Percentiles rank a stretch among this genome's conserved stretches.
Evolutionary conservation across 176 grass and related monocot genomes (phyloP).

Genomic region (Oryza glumipatula): DNA sequence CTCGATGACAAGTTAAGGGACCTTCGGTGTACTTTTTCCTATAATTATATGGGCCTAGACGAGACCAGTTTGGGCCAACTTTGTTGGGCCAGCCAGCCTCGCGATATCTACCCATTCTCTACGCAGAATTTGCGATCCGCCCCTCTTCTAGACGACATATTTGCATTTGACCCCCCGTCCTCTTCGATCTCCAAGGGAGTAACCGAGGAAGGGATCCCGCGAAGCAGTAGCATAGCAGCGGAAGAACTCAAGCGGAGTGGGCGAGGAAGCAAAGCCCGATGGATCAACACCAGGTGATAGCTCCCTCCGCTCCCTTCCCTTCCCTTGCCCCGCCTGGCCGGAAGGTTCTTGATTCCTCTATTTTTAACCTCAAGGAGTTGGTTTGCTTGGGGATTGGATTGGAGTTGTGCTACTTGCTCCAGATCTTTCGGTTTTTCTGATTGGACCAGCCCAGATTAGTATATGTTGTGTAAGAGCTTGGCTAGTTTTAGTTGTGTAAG

Average conservation of each 20-base stretch:
- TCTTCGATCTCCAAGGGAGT: neutral
- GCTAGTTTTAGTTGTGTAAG: neutral
- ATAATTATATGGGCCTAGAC: no score
- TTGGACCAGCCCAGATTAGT: neutral
- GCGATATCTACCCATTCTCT: no score
- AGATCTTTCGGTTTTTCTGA: slow-evolving; percentile 21
- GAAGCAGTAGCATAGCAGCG: neutral
- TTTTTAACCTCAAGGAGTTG: neutral
- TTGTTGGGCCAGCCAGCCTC: no score
- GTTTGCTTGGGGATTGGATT: neutral
- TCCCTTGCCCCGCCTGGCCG: neutral
- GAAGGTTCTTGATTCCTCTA: neutral
- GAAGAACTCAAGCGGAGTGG: slow-evolving; percentile 4
- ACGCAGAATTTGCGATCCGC: no score
- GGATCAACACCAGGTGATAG: slow-evolving; percentile 40
- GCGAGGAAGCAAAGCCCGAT: neutral
- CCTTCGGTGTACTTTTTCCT: no score
- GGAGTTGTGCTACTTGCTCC: neutral
- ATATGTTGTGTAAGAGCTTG: neutral
- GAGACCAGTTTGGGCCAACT: no score
- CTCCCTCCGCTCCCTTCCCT: slow-evolving; percentile 11
- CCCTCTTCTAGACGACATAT: neutral
- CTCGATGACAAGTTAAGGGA: no score
- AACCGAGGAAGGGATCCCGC: neutral
- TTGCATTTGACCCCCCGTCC: neutral